These are phyloP conservation scores for Aspergillus aculeatinus DNA, from an alignment of 2,329 filamentous ascomycete species.

Conservation along the genomic window DNA sequence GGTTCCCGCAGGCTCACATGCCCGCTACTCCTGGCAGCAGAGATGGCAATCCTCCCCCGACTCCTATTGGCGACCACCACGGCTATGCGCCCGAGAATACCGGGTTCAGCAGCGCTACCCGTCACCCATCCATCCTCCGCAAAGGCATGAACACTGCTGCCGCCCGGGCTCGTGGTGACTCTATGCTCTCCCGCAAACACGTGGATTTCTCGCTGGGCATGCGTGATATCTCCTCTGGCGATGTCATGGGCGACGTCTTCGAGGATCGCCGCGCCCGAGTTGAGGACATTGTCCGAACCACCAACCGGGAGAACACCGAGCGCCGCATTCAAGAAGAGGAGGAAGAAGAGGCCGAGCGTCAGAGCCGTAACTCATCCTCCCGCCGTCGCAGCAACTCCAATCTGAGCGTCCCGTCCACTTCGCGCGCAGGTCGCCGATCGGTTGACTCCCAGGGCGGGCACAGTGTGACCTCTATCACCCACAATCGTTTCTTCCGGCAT, in stretches of 20 bases:
- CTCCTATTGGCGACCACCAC: slow-evolving; percentile 25
- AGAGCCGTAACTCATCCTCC: slow-evolving; percentile 28
- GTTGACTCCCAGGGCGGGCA: slow-evolving; percentile 32
- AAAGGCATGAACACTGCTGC: slow-evolving; percentile 45
- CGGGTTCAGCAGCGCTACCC: slow-evolving; percentile 26
- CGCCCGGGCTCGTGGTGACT: slow-evolving; percentile 56
- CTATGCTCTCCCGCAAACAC: slow-evolving; percentile 59
- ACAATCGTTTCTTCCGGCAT: slow-evolving; percentile 64
- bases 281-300: slow-evolving; percentile 38
- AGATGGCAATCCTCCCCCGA: slow-evolving; percentile 45
- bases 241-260: slow-evolving; percentile 65
- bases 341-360: slow-evolving; percentile 32
- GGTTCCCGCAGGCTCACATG: slow-evolving; percentile 47
- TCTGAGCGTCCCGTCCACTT: slow-evolving; percentile 23
- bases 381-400: slow-evolving; percentile 26
- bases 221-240: slow-evolving; percentile 56
- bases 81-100: slow-evolving; percentile 30
- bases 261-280: slow-evolving; percentile 53
- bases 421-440: slow-evolving; percentile 25
- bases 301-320: slow-evolving; percentile 43
- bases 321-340: slow-evolving; percentile 40
- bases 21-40: slow-evolving; percentile 45
- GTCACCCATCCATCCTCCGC: slow-evolving; percentile 57
- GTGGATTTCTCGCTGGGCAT: slow-evolving; percentile 72
- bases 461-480: slow-evolving; percentile 46